These are phyloP conservation scores for Lactarius pseudohatsudake DNA, from an alignment of 768 basidiomycete species.

Conservation along the genomic window DNA sequence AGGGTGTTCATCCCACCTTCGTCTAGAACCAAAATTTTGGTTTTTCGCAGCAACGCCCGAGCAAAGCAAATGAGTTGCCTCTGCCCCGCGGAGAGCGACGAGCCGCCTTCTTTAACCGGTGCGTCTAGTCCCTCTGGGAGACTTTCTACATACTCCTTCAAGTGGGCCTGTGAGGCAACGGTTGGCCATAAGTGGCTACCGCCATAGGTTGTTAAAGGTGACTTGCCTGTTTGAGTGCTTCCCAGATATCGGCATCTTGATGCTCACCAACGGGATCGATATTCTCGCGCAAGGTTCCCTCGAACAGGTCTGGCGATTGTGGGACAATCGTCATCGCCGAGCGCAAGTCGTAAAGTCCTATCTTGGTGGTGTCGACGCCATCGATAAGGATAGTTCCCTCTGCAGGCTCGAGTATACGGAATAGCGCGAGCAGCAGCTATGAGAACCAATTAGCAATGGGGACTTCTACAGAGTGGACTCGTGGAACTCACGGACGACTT, in stretches of 20 bases:
- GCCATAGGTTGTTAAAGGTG: slow-evolving; percentile 30
- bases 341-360: slow-evolving; percentile 75
- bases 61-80: slow-evolving; percentile 88
- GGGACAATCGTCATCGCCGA: slow-evolving; percentile 68
- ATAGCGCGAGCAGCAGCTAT: slow-evolving; percentile 66
- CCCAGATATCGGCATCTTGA: slow-evolving; percentile 84
- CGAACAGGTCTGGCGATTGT: slow-evolving; percentile 45
- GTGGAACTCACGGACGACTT: slow-evolving; percentile 66
- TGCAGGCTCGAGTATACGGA: slow-evolving; percentile 73
- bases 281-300: slow-evolving; percentile 79
- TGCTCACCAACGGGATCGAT: slow-evolving; percentile 82
- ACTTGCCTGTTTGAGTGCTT: slow-evolving; percentile 64
- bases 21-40: slow-evolving; percentile 89
- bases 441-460: slow-evolving; percentile 5
- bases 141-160: slow-evolving; percentile 67
- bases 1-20: slow-evolving; percentile 54
- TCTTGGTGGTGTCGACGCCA: slow-evolving; percentile 69
- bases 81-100: slow-evolving; percentile 83
- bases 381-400: slow-evolving; percentile 71
- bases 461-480: not conserved
- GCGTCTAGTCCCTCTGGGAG: slow-evolving; percentile 71
- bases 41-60: slow-evolving; percentile 76
- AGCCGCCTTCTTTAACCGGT: slow-evolving; percentile 72
- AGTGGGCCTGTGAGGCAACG: slow-evolving; percentile 47
- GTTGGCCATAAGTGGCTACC: not conserved